Evolutionary conservation across 768 basidiomycete genomes (phyloP), one percentile per base, ranked within the genome.

Genomic region (Lanmaoa pseudosensibilis): DNA sequence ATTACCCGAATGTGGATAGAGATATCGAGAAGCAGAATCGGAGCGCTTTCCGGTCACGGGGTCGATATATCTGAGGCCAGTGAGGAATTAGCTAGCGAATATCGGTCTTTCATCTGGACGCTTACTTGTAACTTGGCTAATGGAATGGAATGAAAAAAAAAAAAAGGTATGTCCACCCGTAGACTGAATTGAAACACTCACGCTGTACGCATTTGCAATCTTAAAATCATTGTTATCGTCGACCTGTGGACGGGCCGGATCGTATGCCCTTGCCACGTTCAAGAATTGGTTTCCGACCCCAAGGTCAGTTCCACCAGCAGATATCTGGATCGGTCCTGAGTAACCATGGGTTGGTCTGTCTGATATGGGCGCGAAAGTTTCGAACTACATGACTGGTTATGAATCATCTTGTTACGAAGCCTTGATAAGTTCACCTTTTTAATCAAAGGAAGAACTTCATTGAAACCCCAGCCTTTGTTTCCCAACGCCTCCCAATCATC

Each of bases 391-490:
- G 78, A 78, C 11, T 81, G 19, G 77, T 48, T 59, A 71, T 19
- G 81, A 79, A 34, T 70, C n/a, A 65, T 4, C 30, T 38, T 16
- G 10, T 13, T 5, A 7, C 1, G 51, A 9, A 1, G 1, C 9
- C 16, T 12, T 2, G 25, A n/a, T 9, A 12, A 8, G 33, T 50
- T 9, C 54, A 81, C 87, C 78, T 86, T 86, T 58, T 73, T 80
- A 32, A 85, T 58, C 15, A 86, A 69, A 0, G 86, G 85, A 32
- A 87, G 78, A 5, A 88, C 63, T 27, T 82, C 73, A 46, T 75
- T 72, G 0, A 82, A 81, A 6, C 83, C 75, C 87, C 87, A 88
- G 2, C 85, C 86, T 1, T 78, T 68, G 63, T 87, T 86, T 5
- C 74, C 75, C 25, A 80, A 68, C 2, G 73, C 65, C 1, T 41